Percentiles rank a stretch among this genome's conserved stretches.
These are phyloP conservation scores for Talaromyces sp. DNA, from an alignment of 2,329 filamentous ascomycete genomes.

Conservation along the genomic window DNA sequence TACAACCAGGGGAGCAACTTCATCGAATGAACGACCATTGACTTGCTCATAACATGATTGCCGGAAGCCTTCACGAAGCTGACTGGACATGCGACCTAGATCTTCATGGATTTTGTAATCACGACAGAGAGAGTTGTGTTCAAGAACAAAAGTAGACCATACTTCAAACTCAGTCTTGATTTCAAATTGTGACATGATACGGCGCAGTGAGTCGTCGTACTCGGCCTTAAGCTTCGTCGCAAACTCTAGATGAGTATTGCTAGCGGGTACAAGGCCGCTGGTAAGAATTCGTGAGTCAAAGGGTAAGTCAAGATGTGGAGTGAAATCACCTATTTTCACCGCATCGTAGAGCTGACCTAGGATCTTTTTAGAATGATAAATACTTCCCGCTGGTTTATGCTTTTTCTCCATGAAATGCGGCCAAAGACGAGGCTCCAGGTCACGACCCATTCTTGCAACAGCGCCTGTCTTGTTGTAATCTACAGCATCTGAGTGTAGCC, in stretches of 20 bases:
- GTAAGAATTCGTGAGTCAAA: constrained; percentile 78
- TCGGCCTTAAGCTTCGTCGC: constrained; percentile 70
- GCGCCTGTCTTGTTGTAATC: constrained; percentile 92
- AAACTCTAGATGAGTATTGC: constrained; percentile 57
- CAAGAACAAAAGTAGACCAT: constrained; percentile 82
- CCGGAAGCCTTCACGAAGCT: constrained; percentile 70
- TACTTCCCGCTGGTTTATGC: constrained; percentile 45
- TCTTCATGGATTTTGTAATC: constrained; percentile 90
- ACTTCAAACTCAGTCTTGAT: constrained; percentile 89
- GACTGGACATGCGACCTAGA: constrained; percentile 68
- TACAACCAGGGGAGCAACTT: constrained; percentile 72
- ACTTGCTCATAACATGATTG: constrained; percentile 67
- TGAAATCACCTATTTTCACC: constrained; percentile 69
- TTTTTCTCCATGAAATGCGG: constrained; percentile 88
- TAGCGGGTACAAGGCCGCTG: constrained; percentile 56
- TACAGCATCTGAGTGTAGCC: constrained; percentile 85
- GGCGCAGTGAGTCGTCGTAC: constrained; percentile 76
- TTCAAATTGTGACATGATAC: constrained; percentile 82
- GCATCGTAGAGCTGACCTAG: constrained; percentile 83
- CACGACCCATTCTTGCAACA: constrained; percentile 67
- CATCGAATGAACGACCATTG: constrained; percentile 60
- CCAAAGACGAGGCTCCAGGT: constrained; percentile 65
- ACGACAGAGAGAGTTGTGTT: constrained; percentile 68
- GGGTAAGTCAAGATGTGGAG: constrained; percentile 67
- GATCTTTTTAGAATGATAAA: constrained; percentile 70